phyloP scores from a whole-genome alignment of 768 basidiomycete genomes.

The Pisolithus marmoratus region DNA sequence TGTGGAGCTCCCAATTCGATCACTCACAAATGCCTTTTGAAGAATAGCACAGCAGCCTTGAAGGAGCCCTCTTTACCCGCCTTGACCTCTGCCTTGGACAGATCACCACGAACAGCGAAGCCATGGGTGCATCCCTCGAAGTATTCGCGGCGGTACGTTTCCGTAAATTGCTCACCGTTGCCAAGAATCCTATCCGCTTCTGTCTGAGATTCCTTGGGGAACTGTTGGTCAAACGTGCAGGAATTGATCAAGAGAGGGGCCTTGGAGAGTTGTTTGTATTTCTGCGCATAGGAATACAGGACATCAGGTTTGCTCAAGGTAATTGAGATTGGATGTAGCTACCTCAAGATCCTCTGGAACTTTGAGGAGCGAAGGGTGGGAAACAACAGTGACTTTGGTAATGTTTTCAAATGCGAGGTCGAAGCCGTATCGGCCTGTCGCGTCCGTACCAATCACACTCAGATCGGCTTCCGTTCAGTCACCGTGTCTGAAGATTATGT shows the following conservation, averaged over 20 bases:
- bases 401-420: conserved; percentile 54
- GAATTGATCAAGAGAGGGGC: conserved; percentile 65
- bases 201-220: conserved; percentile 40
- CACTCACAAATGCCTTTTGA: conserved; percentile 31
- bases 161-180: conserved; percentile 37
- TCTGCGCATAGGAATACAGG: conserved; percentile 28
- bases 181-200: conserved; percentile 48
- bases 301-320: neutral
- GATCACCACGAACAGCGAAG: conserved; percentile 46
- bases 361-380: conserved; percentile 61
- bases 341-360: conserved; percentile 61
- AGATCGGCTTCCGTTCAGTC: neutral
- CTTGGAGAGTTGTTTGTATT: conserved; percentile 39
- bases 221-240: conserved; percentile 47
- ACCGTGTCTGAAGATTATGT: neutral
- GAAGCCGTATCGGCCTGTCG: conserved; percentile 49
- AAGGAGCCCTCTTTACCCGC: conserved; percentile 61
- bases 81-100: conserved; percentile 45
- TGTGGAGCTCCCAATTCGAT: no score
- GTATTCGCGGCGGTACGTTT: conserved; percentile 46
- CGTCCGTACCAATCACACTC: neutral
- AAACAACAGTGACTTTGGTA: conserved; percentile 42
- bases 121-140: conserved; percentile 48
- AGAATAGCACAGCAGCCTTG: conserved; percentile 51
- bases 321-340: neutral